Evolutionary conservation across 306 rosid species (phyloP), one percentile per base, ranked within the genome.

Genomic region (Pterocarpus macrocarpus): DNA sequence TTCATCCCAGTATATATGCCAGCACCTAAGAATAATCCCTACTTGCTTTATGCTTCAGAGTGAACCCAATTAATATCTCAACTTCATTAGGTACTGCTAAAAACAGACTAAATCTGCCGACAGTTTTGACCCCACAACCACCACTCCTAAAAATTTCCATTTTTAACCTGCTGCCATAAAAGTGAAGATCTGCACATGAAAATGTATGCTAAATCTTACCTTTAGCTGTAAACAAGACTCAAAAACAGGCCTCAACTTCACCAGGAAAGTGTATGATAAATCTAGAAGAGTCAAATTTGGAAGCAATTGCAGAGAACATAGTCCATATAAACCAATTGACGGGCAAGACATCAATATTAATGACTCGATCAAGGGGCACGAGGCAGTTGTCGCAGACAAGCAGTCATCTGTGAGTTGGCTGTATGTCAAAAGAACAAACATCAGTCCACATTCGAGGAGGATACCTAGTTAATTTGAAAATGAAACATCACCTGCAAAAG

Each of bases 331-430:
- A 81, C 98, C 97, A 75, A 96, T 87, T 0, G 95, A 96, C 5
- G 91, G 94, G 81, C 99, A 96, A 35, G 98, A 96, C 99, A 93
- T 94, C 82, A 96, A 87, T 85, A 96, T 92, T 64, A 96, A 87
- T 15, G 97, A 89, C 86, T 93, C 98, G 36, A 96, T 90, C 84
- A 88, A 82, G 1, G 90, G 90, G 88, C 99, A 96, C 7, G 97
- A 92, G 64, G 91, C 89, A 45, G 98, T 89, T 44, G 99, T 96
- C 30, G 98, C 98, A 84, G 97, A 85, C 88, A 96, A 90, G 82
- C 97, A 96, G 35, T 92, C 92, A 50, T 96, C 97, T 57, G 81
- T 94, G 71, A 96, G 97, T 76, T 92, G 93, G 85, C 99, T 96
- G 92, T 82, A 87, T 63, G 84, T 57, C 49, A 65, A 65, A 80